These are phyloP conservation scores for Neofusicoccum kwambonambiense DNA, from an alignment of 2,329 filamentous ascomycete genomes.

Conservation along the genomic window DNA sequence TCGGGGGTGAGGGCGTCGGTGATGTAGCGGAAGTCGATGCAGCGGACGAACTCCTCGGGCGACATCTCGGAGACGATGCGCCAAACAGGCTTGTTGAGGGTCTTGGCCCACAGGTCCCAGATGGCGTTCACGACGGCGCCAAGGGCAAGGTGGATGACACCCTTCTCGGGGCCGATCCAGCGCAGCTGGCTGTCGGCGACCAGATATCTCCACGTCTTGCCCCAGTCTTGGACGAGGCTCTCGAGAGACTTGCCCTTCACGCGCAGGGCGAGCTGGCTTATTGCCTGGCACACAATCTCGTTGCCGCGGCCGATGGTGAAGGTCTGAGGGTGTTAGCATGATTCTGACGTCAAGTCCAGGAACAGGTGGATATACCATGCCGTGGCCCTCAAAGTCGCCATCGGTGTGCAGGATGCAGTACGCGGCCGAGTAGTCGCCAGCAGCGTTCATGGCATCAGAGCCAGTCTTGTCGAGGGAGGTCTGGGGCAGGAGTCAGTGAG, in stretches of 20 bases:
- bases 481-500: conserved; percentile 28
- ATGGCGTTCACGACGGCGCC: conserved; percentile 87
- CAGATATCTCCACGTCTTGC: conserved; percentile 86
- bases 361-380: conserved; percentile 59
- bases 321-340: conserved; percentile 42
- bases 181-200: conserved; percentile 86
- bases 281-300: conserved; percentile 86
- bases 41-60: conserved; percentile 79
- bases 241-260: conserved; percentile 72
- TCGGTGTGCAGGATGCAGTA: conserved; percentile 90
- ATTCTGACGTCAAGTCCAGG: not conserved
- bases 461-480: conserved; percentile 97
- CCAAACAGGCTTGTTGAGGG: conserved; percentile 84
- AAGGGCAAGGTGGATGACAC: conserved; percentile 87
- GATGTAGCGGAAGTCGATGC: conserved; percentile 94
- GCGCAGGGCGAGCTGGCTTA: conserved; percentile 73
- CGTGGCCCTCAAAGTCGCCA: conserved; percentile 68
- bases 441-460: conserved; percentile 94
- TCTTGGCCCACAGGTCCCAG: conserved; percentile 95
- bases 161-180: conserved; percentile 94
- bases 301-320: conserved; percentile 89
- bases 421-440: conserved; percentile 88
- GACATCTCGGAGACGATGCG: conserved; percentile 85
- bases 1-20: conserved; percentile 87
- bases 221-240: conserved; percentile 77